Evolutionary conservation across 768 basidiomycete species (phyloP).

Genomic region (Pleurotus cornucopiae): DNA sequence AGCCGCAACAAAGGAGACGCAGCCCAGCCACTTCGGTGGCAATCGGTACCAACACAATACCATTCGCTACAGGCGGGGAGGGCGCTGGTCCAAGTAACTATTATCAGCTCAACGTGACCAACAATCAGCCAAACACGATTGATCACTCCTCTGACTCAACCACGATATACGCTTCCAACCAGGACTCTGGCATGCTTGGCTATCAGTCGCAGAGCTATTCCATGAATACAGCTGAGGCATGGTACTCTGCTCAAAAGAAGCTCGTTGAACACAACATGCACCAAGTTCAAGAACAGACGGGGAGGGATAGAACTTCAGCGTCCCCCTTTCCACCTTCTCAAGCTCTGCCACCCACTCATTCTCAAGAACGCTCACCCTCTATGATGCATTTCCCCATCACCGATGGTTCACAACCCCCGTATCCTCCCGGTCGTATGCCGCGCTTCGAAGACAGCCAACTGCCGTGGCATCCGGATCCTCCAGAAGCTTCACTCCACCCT

Average conservation of each 20-base stretch:
- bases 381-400: constrained; percentile 1
- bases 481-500: constrained; percentile 2
- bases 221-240: neutral
- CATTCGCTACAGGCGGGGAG: neutral
- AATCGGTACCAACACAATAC: neutral
- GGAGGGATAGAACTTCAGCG: too few relatives aligned
- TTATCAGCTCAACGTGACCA: too few relatives aligned
- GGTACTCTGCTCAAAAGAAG: neutral
- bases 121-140: too few relatives aligned
- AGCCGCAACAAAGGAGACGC: neutral
- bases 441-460: neutral
- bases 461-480: constrained; percentile 7
- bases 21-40: neutral
- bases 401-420: neutral
- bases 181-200: too few relatives aligned
- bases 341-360: neutral
- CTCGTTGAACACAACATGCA: neutral
- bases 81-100: neutral
- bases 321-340: neutral
- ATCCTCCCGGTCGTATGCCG: constrained; percentile 1
- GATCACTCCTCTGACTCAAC: too few relatives aligned
- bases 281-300: too few relatives aligned
- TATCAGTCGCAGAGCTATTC: neutral
- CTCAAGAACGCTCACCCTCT: neutral
- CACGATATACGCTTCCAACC: too few relatives aligned